phyloP scores from a whole-genome alignment of 371 early-diverging fungal species.

The Rhizopus sp. region DNA sequence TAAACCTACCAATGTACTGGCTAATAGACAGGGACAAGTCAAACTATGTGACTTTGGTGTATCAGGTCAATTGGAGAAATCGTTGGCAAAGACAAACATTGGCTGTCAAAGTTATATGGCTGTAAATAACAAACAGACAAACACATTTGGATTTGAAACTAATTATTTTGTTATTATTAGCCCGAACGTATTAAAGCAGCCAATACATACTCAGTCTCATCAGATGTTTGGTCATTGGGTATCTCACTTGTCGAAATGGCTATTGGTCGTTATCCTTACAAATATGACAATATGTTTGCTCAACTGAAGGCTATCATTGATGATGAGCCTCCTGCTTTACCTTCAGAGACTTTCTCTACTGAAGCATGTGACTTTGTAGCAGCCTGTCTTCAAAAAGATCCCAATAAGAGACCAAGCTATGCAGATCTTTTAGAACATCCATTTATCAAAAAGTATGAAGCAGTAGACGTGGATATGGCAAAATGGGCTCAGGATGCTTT shows the following conservation, averaged over 20 bases:
- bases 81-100: slow-evolving; percentile 91
- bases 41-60: slow-evolving; percentile 94
- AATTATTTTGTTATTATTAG: slow-evolving; percentile 32
- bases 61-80: slow-evolving; percentile 86
- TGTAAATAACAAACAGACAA: slow-evolving; percentile 45
- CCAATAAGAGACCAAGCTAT: slow-evolving; percentile 72
- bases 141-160: not conserved
- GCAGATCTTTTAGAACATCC: slow-evolving; percentile 72
- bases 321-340: slow-evolving; percentile 77
- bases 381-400: slow-evolving; percentile 77
- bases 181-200: slow-evolving; percentile 77
- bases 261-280: slow-evolving; percentile 83
- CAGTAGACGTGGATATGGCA: slow-evolving; percentile 77
- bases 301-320: slow-evolving; percentile 87
- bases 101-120: slow-evolving; percentile 97
- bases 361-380: slow-evolving; percentile 81
- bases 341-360: slow-evolving; percentile 60
- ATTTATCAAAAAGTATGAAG: slow-evolving; percentile 66
- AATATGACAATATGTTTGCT: slow-evolving; percentile 76
- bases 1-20: slow-evolving; percentile 94
- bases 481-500: slow-evolving; percentile 67
- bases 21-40: slow-evolving; percentile 83
- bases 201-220: slow-evolving; percentile 73
- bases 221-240: slow-evolving; percentile 92
- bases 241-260: slow-evolving; percentile 93